A percentile compares a stretch with the other conserved stretches of the same genome.
Conservation (phyloP, 129 eudicot species). For the Sambucus nigra region DNA sequence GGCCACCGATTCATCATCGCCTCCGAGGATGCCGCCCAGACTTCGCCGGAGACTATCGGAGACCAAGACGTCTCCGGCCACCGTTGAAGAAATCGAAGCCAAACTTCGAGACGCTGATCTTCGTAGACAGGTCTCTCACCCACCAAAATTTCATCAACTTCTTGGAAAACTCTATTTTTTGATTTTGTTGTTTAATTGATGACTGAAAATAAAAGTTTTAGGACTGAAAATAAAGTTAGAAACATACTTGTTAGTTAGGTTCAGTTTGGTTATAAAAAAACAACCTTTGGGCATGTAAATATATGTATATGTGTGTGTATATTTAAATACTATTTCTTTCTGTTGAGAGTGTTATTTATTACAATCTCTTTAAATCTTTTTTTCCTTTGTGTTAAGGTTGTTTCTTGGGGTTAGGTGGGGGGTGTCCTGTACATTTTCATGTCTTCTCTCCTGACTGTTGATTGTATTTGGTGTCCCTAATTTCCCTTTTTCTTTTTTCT, state of each 20-base stretch:
- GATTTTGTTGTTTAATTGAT: no score
- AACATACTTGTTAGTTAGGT: background rate
- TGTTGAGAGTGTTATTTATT: background rate
- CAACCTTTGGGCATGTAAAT: no score
- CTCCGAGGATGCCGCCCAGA: slow-evolving; percentile 54
- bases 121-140: slow-evolving; percentile 68
- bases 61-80: slow-evolving; percentile 38
- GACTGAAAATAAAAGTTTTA: background rate
- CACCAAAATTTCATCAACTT: background rate
- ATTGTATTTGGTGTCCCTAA: background rate
- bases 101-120: slow-evolving; percentile 80
- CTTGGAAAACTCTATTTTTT: no score
- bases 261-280: background rate
- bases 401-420: no score
- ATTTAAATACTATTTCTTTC: no score
- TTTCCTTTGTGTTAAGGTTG: background rate
- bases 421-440: no score
- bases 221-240: background rate
- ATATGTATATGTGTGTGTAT: no score
- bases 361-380: background rate
- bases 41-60: slow-evolving; percentile 64
- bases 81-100: slow-evolving; percentile 71
- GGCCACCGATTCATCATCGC: slow-evolving; percentile 49
- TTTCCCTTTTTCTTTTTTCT: no score
- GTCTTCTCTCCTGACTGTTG: background rate